Evolutionary conservation across 2,329 filamentous ascomycete genomes (phyloP).

Genomic region (Ophiostoma montium): DNA sequence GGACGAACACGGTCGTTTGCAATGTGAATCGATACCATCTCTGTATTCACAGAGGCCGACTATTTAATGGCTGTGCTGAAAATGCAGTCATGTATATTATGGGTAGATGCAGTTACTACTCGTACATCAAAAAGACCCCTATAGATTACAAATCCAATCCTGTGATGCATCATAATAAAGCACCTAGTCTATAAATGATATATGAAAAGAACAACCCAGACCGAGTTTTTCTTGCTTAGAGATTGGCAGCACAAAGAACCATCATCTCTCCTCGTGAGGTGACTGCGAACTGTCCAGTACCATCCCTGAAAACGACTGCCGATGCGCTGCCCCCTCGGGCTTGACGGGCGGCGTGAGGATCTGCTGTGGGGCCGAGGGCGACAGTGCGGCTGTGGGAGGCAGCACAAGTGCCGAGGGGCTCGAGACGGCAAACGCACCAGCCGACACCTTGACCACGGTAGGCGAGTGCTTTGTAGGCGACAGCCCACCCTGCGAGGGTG

Average conservation of each 20-base stretch:
- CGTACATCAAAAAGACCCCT: no score
- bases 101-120: no score
- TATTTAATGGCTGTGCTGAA: no score
- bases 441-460: constrained; percentile 20
- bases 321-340: constrained; percentile 22
- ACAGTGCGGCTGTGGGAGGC: constrained; percentile 42
- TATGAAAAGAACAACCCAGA: no score
- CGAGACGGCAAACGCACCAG: constrained; percentile 17
- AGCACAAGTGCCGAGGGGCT: constrained; percentile 31
- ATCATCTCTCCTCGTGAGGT: background rate
- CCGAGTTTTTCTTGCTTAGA: no score
- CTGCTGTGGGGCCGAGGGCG: constrained; percentile 41
- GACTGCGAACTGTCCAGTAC: background rate
- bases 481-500: constrained; percentile 31
- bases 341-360: constrained; percentile 49
- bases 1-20: no score
- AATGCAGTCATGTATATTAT: no score
- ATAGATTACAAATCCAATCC: no score
- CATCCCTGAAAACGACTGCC: constrained; percentile 10
- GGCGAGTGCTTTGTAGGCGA: constrained; percentile 41
- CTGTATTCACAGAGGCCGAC: no score
- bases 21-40: background rate
- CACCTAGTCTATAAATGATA: background rate
- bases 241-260: background rate
- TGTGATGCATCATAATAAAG: no score